Percentiles rank a stretch among this genome's conserved stretches.
Conservation (phyloP, 2,329 filamentous ascomycete species). For the Bisporella sp. region DNA sequence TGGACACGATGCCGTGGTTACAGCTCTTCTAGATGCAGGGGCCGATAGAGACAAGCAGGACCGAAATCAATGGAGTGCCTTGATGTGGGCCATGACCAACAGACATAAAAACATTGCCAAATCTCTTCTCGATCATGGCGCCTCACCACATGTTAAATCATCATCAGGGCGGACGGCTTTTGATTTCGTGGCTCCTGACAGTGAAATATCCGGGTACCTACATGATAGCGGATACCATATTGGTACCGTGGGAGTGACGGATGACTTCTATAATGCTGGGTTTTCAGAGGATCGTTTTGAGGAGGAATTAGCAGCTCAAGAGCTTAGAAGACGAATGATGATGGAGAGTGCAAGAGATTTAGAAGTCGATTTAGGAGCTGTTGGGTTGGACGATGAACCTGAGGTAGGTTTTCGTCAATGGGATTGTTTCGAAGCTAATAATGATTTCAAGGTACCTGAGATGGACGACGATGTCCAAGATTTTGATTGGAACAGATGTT, state of each 20-base stretch:
- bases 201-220: conserved; percentile 92
- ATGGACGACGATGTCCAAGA: conserved; percentile 85
- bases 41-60: conserved; percentile 90
- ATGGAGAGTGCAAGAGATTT: conserved; percentile 96
- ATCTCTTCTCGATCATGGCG: conserved; percentile 82
- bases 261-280: conserved; percentile 92
- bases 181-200: conserved; percentile 91
- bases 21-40: conserved; percentile 75
- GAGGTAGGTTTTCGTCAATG: conserved; percentile 52
- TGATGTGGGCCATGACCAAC: conserved; percentile 99
- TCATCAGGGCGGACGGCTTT: conserved; percentile 90
- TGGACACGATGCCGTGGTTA: conserved; percentile 84
- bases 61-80: conserved; percentile 90
- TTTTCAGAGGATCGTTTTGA: conserved; percentile 92
- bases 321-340: conserved; percentile 96
- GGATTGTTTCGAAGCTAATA: conserved; percentile 10
- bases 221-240: conserved; percentile 92
- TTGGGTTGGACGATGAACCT: conserved; percentile 91
- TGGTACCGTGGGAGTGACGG: conserved; percentile 68
- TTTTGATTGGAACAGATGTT: conserved; percentile 89
- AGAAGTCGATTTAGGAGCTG: conserved; percentile 91
- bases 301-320: conserved; percentile 94
- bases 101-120: conserved; percentile 95
- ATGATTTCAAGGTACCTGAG: conserved; percentile 51
- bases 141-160: conserved; percentile 92